These are phyloP conservation scores for Casuarina equisetifolia DNA, from an alignment of 306 rosid genomes.

Conservation along the genomic window DNA sequence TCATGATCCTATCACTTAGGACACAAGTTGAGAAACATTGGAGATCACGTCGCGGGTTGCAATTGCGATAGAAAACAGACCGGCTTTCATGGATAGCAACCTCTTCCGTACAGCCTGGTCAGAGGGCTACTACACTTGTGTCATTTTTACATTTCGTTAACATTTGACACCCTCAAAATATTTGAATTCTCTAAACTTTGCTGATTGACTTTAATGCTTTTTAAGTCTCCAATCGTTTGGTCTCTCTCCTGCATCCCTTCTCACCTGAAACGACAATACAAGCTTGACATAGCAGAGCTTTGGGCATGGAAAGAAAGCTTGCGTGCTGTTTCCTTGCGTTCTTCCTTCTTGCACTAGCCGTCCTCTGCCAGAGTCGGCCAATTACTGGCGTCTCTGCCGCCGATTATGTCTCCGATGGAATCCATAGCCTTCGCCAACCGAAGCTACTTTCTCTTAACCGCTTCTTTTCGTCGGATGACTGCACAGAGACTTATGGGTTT, in stretches of 20 bases:
- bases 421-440: neutral
- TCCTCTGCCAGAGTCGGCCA: neutral
- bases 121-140: too few relatives aligned
- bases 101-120: neutral
- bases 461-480: neutral
- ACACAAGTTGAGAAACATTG: neutral
- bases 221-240: neutral
- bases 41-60: neutral
- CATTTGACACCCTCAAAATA: too few relatives aligned
- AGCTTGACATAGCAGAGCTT: neutral
- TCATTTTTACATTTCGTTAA: neutral
- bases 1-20: neutral
- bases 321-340: neutral
- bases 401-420: neutral
- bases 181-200: neutral
- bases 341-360: neutral
- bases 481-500: neutral
- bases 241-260: neutral
- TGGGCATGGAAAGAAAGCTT: slow-evolving; percentile 22
- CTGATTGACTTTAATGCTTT: neutral
- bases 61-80: neutral
- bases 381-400: slow-evolving; percentile 10
- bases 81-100: neutral
- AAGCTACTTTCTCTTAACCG: neutral
- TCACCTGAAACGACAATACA: neutral